Percentiles rank a stretch among this genome's conserved stretches.
Evolutionary conservation across 2,329 filamentous ascomycete genomes (phyloP).

Genomic region (Zymoseptoria tritici): DNA sequence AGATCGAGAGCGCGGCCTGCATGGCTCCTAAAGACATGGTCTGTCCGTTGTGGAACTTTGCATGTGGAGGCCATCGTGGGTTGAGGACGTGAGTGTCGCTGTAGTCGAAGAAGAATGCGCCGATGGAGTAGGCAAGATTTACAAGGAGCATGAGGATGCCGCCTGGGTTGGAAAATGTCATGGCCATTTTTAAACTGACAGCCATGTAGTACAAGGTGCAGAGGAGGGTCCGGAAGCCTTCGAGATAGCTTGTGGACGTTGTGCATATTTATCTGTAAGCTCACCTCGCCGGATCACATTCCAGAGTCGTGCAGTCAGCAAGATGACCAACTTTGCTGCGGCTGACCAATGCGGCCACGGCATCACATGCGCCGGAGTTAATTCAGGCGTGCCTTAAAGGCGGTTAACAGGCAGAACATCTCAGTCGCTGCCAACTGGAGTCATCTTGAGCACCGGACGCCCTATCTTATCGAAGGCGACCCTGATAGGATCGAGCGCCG

Average conservation of each 20-base stretch:
- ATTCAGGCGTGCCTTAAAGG: too few species aligned
- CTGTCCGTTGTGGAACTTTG: constrained; percentile 47
- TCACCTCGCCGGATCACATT: too few species aligned
- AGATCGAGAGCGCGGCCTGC: constrained; percentile 34
- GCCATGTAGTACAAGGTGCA: neutral
- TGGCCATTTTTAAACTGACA: neutral
- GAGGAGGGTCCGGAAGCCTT: neutral
- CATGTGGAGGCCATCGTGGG: constrained; percentile 44
- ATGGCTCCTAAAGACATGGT: constrained; percentile 43
- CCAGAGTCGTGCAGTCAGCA: neutral
- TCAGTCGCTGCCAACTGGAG: too few species aligned
- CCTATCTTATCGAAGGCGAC: too few species aligned
- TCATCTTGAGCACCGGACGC: too few species aligned
- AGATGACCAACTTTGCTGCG: neutral
- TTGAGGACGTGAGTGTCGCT: constrained; percentile 43
- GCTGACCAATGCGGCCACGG: neutral
- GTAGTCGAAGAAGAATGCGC: constrained; percentile 29
- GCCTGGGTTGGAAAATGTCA: constrained; percentile 19
- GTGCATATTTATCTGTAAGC: neutral
- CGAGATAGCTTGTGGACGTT: neutral
- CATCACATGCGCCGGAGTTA: neutral
- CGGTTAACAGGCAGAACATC: too few species aligned
- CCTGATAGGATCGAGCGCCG: too few species aligned
- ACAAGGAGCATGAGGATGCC: constrained; percentile 26
- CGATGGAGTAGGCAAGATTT: constrained; percentile 27